A percentile compares a stretch with the other conserved stretches of the same genome.
phyloP scores from a whole-genome alignment of 164 flowering plant species.

The Hamamelis virginiana region DNA sequence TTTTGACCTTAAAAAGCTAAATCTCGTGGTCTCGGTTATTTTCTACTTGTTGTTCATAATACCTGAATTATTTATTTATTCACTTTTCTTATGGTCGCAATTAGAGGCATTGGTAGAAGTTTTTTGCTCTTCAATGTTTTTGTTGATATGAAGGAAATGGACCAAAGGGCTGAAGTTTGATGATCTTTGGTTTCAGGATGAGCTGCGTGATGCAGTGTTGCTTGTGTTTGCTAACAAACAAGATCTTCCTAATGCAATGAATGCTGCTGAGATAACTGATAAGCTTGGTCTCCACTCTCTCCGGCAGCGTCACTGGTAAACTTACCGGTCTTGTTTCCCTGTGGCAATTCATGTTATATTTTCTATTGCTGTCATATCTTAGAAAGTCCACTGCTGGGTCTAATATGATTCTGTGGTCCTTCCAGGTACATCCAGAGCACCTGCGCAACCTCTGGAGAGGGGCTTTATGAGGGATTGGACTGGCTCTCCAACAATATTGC shows the following conservation, averaged over 20 bases:
- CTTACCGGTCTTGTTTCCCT: neutral
- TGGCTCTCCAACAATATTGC: constrained; percentile 99
- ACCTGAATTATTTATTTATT: too few species aligned
- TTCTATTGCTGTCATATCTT: neutral
- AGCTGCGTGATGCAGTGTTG: constrained; percentile 92
- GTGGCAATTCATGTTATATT: too few species aligned
- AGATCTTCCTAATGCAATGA: constrained; percentile 99
- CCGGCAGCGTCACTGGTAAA: constrained; percentile 94
- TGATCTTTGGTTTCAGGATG: constrained; percentile 57
- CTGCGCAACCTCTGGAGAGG: constrained; percentile 96
- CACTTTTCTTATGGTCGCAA: too few species aligned
- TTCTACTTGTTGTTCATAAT: too few species aligned
- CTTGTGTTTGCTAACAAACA: constrained; percentile 99
- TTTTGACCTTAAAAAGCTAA: too few species aligned
- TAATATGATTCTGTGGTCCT: constrained; percentile 5
- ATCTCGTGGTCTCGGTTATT: too few species aligned
- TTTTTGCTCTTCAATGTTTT: neutral
- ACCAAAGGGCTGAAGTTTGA: too few species aligned
- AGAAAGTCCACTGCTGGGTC: neutral
- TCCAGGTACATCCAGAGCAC: constrained; percentile 98
- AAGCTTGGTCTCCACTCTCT: constrained; percentile 97
- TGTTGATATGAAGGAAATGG: neutral
- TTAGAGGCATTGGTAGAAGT: too few species aligned
- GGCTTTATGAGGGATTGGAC: constrained; percentile 90
- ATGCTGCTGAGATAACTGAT: constrained; percentile 98